Evolutionary conservation across 768 basidiomycete species (phyloP).

Genomic region (Boletus vinaceobasis): DNA sequence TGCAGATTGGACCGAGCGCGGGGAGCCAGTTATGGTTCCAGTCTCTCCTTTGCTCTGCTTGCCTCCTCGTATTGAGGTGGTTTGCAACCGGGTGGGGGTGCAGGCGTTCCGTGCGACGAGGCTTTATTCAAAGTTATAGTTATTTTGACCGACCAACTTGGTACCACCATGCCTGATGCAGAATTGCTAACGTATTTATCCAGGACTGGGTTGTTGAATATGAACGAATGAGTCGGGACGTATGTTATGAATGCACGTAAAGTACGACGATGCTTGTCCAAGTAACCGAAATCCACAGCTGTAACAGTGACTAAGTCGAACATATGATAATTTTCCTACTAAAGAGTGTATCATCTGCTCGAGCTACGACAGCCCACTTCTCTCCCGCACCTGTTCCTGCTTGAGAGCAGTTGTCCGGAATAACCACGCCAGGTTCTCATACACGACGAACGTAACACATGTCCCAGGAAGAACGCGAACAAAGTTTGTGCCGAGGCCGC

Average conservation of each 20-base stretch:
- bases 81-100: slow-evolving; percentile 22
- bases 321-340: slow-evolving; percentile 5
- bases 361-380: neutral
- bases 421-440: slow-evolving; percentile 88
- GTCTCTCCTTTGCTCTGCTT: slow-evolving; percentile 22
- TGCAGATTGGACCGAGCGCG: slow-evolving; percentile 19
- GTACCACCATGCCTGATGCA: neutral
- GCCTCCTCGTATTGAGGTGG: slow-evolving; percentile 26
- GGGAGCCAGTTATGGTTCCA: slow-evolving; percentile 22
- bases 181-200: slow-evolving; percentile 8
- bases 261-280: slow-evolving; percentile 12
- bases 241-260: neutral
- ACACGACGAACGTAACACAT: slow-evolving; percentile 97
- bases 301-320: neutral
- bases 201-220: neutral
- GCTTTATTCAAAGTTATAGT: slow-evolving; percentile 27
- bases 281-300: neutral
- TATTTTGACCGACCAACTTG: slow-evolving; percentile 27
- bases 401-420: slow-evolving; percentile 62
- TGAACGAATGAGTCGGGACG: slow-evolving; percentile 9
- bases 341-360: no score
- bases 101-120: slow-evolving; percentile 24
- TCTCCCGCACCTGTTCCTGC: slow-evolving; percentile 33
- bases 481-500: slow-evolving; percentile 90
- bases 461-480: slow-evolving; percentile 95